phyloP scores from a whole-genome alignment of 192 early-diverging fungal species.

The Coemansia sp. region DNA sequence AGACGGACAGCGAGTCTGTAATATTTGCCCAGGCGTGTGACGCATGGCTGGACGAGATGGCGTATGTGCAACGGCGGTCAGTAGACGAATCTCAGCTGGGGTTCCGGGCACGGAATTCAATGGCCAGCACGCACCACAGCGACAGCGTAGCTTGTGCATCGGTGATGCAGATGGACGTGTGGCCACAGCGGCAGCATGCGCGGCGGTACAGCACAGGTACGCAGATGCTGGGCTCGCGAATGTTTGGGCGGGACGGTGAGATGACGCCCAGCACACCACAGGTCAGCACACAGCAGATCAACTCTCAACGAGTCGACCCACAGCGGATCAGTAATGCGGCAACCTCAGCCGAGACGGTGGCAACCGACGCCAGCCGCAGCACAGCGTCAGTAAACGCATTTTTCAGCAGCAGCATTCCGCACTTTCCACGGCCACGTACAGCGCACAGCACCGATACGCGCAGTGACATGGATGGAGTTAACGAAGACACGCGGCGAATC shows the following conservation, averaged over 20 bases:
- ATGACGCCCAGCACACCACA: conserved; percentile 7
- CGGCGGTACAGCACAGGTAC: conserved; percentile 22
- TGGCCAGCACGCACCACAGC: conserved; percentile 8
- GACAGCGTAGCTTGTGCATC: conserved; percentile 1
- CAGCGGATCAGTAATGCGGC: conserved; percentile 8
- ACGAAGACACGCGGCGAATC: background rate
- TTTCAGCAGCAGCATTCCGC: conserved; percentile 15
- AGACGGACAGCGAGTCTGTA: background rate
- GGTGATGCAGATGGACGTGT: background rate
- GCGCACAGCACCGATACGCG: background rate
- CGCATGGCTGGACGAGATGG: conserved; percentile 9
- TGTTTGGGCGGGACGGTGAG: background rate
- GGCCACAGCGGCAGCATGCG: background rate
- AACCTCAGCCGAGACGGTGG: conserved; percentile 2
- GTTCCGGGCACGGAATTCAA: conserved; percentile 20
- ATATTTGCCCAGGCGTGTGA: conserved; percentile 1
- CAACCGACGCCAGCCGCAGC: conserved; percentile 7
- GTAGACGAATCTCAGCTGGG: conserved; percentile 11
- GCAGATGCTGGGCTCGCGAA: conserved; percentile 1
- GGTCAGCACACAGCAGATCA: no score
- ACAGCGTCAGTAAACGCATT: conserved; percentile 1
- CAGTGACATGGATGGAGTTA: background rate
- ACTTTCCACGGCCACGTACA: conserved; percentile 11
- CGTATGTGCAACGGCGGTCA: conserved; percentile 9
- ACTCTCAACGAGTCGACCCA: no score